Percentiles rank a stretch among this genome's conserved stretches.
These are phyloP conservation scores for Nevesoporus exiguus DNA, from an alignment of 768 basidiomycete species.

Conservation along the genomic window DNA sequence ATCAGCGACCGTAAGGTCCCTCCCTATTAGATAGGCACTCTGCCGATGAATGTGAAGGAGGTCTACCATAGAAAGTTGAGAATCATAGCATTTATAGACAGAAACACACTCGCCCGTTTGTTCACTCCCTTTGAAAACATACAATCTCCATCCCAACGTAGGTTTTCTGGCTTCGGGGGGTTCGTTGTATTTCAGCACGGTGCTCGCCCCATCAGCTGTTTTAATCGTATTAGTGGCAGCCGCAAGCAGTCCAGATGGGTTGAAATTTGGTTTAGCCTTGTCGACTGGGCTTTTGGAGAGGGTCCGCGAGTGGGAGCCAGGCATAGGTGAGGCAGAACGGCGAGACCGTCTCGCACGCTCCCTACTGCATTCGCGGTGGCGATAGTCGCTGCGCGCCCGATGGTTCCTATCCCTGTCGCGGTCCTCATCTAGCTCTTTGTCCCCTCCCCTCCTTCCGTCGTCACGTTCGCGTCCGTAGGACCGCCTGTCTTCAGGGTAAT, in stretches of 20 bases:
- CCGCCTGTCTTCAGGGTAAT: constrained; percentile 16
- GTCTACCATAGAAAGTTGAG: constrained; percentile 44
- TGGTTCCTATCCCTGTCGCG: constrained; percentile 39
- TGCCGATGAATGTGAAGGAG: constrained; percentile 90
- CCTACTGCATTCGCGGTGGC: constrained; percentile 23
- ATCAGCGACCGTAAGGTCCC: constrained; percentile 82
- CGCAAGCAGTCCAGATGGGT: constrained; percentile 83
- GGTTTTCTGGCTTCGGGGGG: constrained; percentile 98
- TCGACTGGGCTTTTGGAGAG: constrained; percentile 45
- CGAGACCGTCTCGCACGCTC: constrained; percentile 34
- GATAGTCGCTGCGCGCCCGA: constrained; percentile 30
- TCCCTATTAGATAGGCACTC: constrained; percentile 90
- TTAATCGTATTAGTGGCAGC: constrained; percentile 94
- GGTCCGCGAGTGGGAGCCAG: constrained; percentile 38
- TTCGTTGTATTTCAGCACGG: constrained; percentile 95
- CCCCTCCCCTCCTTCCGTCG: constrained; percentile 15
- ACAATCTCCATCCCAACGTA: constrained; percentile 83
- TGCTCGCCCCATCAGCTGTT: constrained; percentile 67
- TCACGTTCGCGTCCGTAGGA: constrained; percentile 21
- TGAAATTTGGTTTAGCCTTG: constrained; percentile 88
- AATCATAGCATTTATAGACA: neutral
- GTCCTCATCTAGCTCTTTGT: constrained; percentile 7
- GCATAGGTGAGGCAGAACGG: constrained; percentile 58
- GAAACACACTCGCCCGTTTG: constrained; percentile 70
- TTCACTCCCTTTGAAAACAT: constrained; percentile 95